Evolutionary conservation across 148 eudicot species (phyloP).

Genomic region (Bassia scoparia): DNA sequence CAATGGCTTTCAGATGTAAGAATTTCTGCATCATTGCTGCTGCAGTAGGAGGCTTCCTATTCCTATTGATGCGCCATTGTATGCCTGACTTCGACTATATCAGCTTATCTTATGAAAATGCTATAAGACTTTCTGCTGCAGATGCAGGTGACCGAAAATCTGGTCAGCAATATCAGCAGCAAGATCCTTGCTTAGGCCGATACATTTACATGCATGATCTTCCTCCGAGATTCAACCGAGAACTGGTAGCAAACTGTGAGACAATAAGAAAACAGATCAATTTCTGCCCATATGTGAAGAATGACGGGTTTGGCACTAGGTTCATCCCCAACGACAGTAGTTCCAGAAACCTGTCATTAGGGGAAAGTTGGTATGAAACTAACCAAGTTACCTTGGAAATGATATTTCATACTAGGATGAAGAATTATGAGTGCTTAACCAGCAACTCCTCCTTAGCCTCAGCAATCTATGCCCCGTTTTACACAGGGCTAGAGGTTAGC

Average conservation of each 20-base stretch:
- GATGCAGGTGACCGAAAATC: neutral
- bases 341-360: too few relatives aligned
- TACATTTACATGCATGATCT: slow-evolving; percentile 42
- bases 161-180: neutral
- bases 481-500: slow-evolving; percentile 38
- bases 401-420: slow-evolving; percentile 40
- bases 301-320: slow-evolving; percentile 31
- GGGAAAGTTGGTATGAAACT: slow-evolving; percentile 33
- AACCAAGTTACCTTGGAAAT: slow-evolving; percentile 38
- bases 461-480: slow-evolving; percentile 43
- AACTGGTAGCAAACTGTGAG: slow-evolving; percentile 26
- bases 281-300: slow-evolving; percentile 29
- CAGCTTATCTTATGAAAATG: neutral
- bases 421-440: slow-evolving; percentile 43
- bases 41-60: neutral
- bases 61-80: slow-evolving; percentile 1
- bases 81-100: slow-evolving; percentile 11
- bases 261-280: slow-evolving; percentile 16
- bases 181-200: slow-evolving; percentile 29
- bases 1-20: neutral
- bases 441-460: slow-evolving; percentile 31
- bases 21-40: neutral
- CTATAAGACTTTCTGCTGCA: too few relatives aligned
- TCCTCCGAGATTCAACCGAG: slow-evolving; percentile 37
- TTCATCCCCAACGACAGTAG: too few relatives aligned